Percentiles rank a stretch among this genome's conserved stretches.
These are phyloP conservation scores for Cladosporium cucumerinum DNA, from an alignment of 2,329 filamentous ascomycete species.

Conservation along the genomic window DNA sequence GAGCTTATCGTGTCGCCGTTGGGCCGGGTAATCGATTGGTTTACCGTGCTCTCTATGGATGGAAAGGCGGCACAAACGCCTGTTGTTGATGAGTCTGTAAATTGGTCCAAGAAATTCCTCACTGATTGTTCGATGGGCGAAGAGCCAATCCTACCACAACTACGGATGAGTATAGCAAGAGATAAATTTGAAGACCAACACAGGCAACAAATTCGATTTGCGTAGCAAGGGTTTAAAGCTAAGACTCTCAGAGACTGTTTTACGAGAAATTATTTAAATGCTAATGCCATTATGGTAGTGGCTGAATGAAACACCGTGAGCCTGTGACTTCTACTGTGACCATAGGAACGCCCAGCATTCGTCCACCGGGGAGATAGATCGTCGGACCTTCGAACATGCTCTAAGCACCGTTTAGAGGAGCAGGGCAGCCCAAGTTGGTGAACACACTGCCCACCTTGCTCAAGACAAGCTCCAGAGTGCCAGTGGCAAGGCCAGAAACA, in stretches of 20 bases:
- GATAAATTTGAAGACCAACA: background rate
- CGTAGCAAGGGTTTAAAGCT: background rate
- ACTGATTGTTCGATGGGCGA: too few relatives aligned
- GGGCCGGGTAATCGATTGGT: background rate
- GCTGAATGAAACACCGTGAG: background rate
- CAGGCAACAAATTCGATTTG: background rate
- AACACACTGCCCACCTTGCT: conserved; percentile 28
- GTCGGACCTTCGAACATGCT: background rate
- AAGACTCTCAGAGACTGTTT: background rate
- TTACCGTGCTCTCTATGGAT: too few relatives aligned
- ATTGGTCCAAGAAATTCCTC: background rate
- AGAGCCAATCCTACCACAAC: too few relatives aligned
- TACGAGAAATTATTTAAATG: background rate
- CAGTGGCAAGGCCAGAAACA: conserved; percentile 30
- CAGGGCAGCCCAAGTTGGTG: conserved; percentile 33
- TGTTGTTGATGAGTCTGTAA: background rate
- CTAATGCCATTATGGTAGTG: background rate
- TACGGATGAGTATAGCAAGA: background rate
- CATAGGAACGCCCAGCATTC: background rate
- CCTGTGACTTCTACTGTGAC: background rate
- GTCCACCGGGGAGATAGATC: background rate
- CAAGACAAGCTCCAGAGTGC: conserved; percentile 26
- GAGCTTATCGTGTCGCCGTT: background rate
- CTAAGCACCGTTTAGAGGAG: conserved; percentile 23
- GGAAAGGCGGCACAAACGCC: background rate